These are phyloP conservation scores for Mucor circinelloides DNA, from an alignment of 371 early-diverging fungal genomes.

Conservation along the genomic window DNA sequence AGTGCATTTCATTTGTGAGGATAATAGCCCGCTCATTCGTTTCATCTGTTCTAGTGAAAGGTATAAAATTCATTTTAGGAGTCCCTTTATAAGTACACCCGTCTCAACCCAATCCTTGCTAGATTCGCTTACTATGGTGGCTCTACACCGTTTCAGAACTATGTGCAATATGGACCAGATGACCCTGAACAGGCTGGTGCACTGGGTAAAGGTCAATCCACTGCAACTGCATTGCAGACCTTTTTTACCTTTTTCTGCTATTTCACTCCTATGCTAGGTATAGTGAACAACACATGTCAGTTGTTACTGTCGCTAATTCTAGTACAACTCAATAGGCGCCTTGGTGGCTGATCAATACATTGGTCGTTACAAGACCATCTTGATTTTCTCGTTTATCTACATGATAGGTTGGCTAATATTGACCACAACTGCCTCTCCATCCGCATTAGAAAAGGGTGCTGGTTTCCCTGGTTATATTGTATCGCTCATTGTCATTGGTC, in stretches of 20 bases:
- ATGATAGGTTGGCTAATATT: conserved; percentile 64
- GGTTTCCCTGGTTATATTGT: conserved; percentile 68
- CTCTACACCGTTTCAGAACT: conserved; percentile 66
- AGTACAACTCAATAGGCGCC: not conserved
- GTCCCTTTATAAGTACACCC: too few species aligned
- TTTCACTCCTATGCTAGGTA: conserved; percentile 72
- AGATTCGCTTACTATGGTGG: conserved; percentile 77
- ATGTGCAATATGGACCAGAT: conserved; percentile 44
- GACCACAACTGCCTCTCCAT: conserved; percentile 58
- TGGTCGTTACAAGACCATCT: conserved; percentile 81
- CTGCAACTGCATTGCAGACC: conserved; percentile 68
- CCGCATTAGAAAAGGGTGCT: conserved; percentile 48
- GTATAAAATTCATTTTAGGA: too few species aligned
- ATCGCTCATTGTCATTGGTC: conserved; percentile 53
- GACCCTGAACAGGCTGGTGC: conserved; percentile 22
- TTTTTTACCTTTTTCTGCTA: conserved; percentile 80
- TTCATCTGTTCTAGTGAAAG: not conserved
- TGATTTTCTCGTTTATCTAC: conserved; percentile 68
- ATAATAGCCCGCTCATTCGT: not conserved
- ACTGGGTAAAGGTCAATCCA: conserved; percentile 43
- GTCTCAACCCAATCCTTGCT: not conserved
- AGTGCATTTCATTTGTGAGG: too few species aligned
- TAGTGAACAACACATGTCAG: conserved; percentile 74
- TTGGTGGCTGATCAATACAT: conserved; percentile 35
- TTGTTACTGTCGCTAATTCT: not conserved